A percentile compares a stretch with the other conserved stretches of the same genome.
Conservation (phyloP, 1,284 basidiomycete species). For the Trametes pubescens region DNA sequence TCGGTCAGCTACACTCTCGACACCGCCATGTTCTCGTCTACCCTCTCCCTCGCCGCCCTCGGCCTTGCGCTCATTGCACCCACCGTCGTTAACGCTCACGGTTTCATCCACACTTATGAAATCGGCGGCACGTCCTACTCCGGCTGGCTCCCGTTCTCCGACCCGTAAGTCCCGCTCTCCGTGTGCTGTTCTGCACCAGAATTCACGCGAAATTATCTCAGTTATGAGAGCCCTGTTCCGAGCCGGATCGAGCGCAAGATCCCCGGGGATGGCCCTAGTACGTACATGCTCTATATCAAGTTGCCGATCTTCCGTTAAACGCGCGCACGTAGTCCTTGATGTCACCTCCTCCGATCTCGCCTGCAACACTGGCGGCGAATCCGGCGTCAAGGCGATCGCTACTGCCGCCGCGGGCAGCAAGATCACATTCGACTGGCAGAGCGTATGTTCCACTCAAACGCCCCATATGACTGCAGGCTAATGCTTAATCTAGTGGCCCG, state of each 20-base stretch:
- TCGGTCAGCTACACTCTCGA: conserved; percentile 12
- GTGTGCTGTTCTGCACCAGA: background rate
- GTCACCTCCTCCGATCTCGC: conserved; percentile 38
- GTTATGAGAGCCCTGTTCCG: conserved; percentile 33
- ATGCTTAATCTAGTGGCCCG: conserved; percentile 21
- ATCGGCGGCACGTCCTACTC: conserved; percentile 38
- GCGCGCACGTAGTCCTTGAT: conserved; percentile 34
- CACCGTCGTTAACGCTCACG: conserved; percentile 38
- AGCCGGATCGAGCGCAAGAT: conserved; percentile 42
- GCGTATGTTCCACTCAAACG: conserved; percentile 30
- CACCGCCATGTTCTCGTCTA: conserved; percentile 34
- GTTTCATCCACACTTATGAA: conserved; percentile 36
- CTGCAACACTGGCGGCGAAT: conserved; percentile 43
- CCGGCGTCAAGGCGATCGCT: conserved; percentile 36
- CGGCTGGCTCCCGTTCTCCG: conserved; percentile 41
- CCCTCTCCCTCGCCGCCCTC: conserved; percentile 28
- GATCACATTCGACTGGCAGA: conserved; percentile 41
- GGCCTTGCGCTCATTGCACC: conserved; percentile 31
- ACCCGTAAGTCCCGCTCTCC: conserved; percentile 33
- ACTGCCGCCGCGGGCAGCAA: conserved; percentile 39
- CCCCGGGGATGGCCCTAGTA: conserved; percentile 44
- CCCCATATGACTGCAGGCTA: background rate
- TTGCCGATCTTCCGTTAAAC: conserved; percentile 5
- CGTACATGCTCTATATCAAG: conserved; percentile 18
- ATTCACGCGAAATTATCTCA: conserved; percentile 13